phyloP scores from a whole-genome alignment of 306 rosid species.

The Vigna reflexopilosa region DNA sequence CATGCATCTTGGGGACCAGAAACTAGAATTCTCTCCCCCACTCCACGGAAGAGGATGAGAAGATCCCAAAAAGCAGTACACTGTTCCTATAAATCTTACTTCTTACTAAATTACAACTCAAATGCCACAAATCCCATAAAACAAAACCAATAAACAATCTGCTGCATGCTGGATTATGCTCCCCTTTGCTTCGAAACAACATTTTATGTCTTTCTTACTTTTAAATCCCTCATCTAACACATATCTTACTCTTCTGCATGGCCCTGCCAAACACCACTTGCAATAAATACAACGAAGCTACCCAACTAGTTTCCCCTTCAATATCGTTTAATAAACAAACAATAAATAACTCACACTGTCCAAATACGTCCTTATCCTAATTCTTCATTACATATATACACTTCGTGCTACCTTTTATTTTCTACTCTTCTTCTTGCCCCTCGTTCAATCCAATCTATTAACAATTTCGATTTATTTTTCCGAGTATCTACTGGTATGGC shows the following conservation, averaged over 20 bases:
- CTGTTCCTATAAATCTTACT: constrained; percentile 58
- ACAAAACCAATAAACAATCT: constrained; percentile 49
- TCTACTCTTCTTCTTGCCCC: not conserved
- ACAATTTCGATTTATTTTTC: not conserved
- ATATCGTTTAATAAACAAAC: constrained; percentile 23
- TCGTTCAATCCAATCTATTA: not conserved
- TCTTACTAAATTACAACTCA: constrained; percentile 57
- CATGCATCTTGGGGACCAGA: constrained; percentile 85
- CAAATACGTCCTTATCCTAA: constrained; percentile 36
- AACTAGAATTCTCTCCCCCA: constrained; percentile 53
- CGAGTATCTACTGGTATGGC: not conserved
- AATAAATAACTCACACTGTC: not conserved
- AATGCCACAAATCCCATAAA: constrained; percentile 72
- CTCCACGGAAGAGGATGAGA: constrained; percentile 61
- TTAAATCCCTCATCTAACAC: constrained; percentile 46
- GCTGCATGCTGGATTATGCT: constrained; percentile 65
- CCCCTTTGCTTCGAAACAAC: constrained; percentile 65
- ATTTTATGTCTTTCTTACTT: constrained; percentile 57
- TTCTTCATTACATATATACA: not conserved
- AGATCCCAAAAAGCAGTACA: constrained; percentile 85
- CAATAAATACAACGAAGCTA: constrained; percentile 41
- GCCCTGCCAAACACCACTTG: constrained; percentile 37
- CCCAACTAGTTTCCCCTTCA: constrained; percentile 32
- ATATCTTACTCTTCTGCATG: constrained; percentile 50
- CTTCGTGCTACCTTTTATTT: not conserved